Percentiles rank a stretch among this genome's conserved stretches.
Conservation (phyloP, 768 basidiomycete species). For the Calocera viscosa region DNA sequence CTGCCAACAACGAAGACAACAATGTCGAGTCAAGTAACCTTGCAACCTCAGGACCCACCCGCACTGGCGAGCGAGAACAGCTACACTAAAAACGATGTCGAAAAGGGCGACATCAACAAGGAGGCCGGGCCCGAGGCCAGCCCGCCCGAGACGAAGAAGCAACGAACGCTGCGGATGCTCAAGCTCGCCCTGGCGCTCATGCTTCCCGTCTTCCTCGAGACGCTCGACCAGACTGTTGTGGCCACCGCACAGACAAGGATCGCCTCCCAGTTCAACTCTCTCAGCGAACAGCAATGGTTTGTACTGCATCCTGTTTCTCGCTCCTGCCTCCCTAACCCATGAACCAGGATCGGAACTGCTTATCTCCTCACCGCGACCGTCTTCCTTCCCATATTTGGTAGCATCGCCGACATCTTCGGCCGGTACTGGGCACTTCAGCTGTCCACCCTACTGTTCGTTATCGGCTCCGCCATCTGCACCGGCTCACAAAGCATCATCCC, state of each 20-base stretch:
- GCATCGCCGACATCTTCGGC: slow-evolving; percentile 40
- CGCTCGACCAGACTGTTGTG: slow-evolving; percentile 32
- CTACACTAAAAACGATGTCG: background rate
- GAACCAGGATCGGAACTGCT: slow-evolving; percentile 37
- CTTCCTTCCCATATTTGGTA: slow-evolving; percentile 41
- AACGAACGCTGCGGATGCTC: background rate
- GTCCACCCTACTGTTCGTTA: slow-evolving; percentile 34
- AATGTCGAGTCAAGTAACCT: no score
- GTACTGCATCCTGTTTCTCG: background rate
- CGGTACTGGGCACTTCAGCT: slow-evolving; percentile 38
- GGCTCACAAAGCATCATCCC: slow-evolving; percentile 37
- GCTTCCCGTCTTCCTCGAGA: slow-evolving; percentile 35
- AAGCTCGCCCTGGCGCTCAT: slow-evolving; percentile 23
- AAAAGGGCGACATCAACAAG: background rate
- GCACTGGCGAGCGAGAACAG: no score
- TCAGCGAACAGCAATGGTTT: slow-evolving; percentile 25
- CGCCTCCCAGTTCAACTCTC: slow-evolving; percentile 30
- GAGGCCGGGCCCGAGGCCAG: background rate
- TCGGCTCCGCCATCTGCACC: slow-evolving; percentile 38
- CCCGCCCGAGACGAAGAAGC: background rate
- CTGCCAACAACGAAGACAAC: no score
- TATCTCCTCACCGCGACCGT: slow-evolving; percentile 42
- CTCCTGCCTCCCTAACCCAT: background rate
- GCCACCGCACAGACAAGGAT: slow-evolving; percentile 43
- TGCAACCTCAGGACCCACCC: no score